A percentile compares a stretch with the other conserved stretches of the same genome.
Evolutionary conservation across 306 rosid genomes (phyloP).

Genomic region (Castanea crenata): DNA sequence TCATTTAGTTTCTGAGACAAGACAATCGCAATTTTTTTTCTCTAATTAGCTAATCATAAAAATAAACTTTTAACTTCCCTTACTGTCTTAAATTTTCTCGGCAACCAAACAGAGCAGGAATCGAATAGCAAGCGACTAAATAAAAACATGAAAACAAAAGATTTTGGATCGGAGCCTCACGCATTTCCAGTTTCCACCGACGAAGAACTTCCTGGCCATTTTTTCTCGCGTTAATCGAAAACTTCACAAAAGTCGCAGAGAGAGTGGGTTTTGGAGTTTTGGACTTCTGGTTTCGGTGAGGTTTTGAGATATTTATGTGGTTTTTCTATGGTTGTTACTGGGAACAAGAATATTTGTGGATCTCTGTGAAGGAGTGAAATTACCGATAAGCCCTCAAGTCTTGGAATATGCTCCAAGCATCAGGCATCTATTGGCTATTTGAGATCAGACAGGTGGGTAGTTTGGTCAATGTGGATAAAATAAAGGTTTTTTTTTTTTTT

Average conservation of each 20-base stretch:
- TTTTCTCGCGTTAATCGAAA: slow-evolving; percentile 18
- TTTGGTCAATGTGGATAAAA: neutral
- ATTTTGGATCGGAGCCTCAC: slow-evolving; percentile 26
- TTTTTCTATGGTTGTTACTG: neutral
- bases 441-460: neutral
- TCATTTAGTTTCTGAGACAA: neutral
- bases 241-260: neutral
- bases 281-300: neutral
- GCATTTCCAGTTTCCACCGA: slow-evolving; percentile 66
- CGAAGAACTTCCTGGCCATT: slow-evolving; percentile 51
- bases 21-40: neutral
- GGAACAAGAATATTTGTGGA: neutral
- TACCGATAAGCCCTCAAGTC: neutral
- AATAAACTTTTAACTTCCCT: neutral
- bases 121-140: neutral
- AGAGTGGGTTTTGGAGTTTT: neutral
- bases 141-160: neutral
- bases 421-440: neutral
- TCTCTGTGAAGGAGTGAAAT: neutral
- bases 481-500: too few relatives aligned
- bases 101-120: slow-evolving; percentile 1
- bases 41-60: neutral
- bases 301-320: neutral
- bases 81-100: neutral
- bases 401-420: slow-evolving; percentile 25